Conservation (phyloP, 176 grass and related monocot species). For the Rhynchospora breviuscula region DNA sequence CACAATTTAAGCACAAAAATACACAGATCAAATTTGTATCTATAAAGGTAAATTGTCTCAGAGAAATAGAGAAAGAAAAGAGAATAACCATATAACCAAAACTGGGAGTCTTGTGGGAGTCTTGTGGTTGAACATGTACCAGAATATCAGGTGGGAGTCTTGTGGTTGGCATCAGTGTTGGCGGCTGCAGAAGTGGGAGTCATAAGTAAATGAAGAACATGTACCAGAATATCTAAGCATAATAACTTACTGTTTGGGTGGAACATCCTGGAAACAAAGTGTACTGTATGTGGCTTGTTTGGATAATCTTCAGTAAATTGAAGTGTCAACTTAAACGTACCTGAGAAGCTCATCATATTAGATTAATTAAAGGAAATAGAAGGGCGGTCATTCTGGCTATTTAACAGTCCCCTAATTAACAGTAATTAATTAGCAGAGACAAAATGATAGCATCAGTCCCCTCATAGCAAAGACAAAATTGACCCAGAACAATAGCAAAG, state of each 20-base stretch:
- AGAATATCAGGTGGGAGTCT: too few relatives aligned
- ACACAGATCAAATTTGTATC: too few relatives aligned
- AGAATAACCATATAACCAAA: too few relatives aligned
- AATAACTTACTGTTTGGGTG: conserved; percentile 50
- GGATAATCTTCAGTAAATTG: conserved; percentile 53
- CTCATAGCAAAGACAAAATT: too few relatives aligned
- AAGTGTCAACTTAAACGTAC: conserved; percentile 52
- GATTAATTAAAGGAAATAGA: neutral
- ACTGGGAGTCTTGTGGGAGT: too few relatives aligned
- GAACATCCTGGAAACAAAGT: conserved; percentile 58
- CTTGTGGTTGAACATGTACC: too few relatives aligned
- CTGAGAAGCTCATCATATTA: conserved; percentile 27
- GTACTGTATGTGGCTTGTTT: conserved; percentile 52
- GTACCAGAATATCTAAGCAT: neutral
- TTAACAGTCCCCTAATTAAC: neutral
- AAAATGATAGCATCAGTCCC: neutral
- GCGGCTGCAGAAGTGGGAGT: too few relatives aligned
- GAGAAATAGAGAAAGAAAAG: too few relatives aligned
- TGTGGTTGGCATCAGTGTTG: too few relatives aligned
- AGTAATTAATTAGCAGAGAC: neutral
- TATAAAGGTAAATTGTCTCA: too few relatives aligned
- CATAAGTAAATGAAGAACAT: neutral
- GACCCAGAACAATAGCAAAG: too few relatives aligned
- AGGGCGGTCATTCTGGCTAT: neutral
- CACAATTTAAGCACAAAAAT: too few relatives aligned